Base-by-base conservation (phyloP, 164 flowering plant species). In the Chimonanthus salicifolius region DNA sequence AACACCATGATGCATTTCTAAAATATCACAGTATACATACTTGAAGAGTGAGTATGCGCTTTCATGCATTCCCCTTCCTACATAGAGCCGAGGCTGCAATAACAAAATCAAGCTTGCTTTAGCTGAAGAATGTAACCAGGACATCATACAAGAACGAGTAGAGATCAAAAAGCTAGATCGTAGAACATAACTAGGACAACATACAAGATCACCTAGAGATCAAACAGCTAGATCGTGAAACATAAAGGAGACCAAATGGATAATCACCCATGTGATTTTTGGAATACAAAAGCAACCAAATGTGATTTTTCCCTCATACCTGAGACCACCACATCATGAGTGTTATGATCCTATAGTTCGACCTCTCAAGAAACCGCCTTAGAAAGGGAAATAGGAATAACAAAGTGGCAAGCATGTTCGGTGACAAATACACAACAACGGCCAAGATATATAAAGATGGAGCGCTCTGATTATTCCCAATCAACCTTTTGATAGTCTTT, bases 281-380 rank as follows among this genome's bases (percentile, higher is more conserved):
- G 21, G 45, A 18, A 69, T 5, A 7, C 33, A 65, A 3, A 65
- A 44, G 10, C 9, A 3, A 65, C 6, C 16, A 10, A 33, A 16
- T 49, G 63, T 8, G 48, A 62, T 18, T n/a, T 20, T 3, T 4
- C 15, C 3, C 2, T 47, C 73, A 64, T 71, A 92, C 99, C 99
- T 95, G 98, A 49, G 98, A 90, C 99, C 99, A 95, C 99, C 99
- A 93, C 98, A 95, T 92, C 90, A 91, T 84, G 58, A 95, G 87
- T 88, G 86, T 89, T 82, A 93, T 85, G 81, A 93, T 83, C 78
- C 67, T 87, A 74, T 84, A 86, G 80, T 93, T 82, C n/a, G 99
- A 93, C 49, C 94, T 86, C 79, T 95, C 99, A 70, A 95, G 98
- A 73, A 80, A 79, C 33, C 98, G 92, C 7, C 98, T 92, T 44